These are phyloP conservation scores for Phtheirospermum japonicum DNA, from an alignment of 257 asterid species.

Conservation along the genomic window DNA sequence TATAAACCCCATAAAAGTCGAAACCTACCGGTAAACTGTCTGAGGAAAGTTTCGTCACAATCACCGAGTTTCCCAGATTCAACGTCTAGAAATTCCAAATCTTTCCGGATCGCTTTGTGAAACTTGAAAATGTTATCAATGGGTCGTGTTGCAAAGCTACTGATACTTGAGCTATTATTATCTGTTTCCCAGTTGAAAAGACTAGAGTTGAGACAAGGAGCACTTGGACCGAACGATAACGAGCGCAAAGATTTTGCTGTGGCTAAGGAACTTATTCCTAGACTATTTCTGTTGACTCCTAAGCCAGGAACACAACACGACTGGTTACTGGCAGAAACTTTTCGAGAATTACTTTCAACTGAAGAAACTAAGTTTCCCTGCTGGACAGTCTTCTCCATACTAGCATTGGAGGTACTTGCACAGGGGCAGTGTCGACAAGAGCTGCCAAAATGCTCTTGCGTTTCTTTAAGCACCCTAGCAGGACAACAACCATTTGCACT, in stretches of 20 bases:
- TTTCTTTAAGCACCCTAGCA: conserved; percentile 42
- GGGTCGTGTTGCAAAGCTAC: conserved; percentile 61
- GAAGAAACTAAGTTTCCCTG: conserved; percentile 35
- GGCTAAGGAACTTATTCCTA: conserved; percentile 65
- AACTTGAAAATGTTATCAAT: conserved; percentile 89
- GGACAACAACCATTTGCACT: conserved; percentile 61
- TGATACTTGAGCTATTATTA: conserved; percentile 40
- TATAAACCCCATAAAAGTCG: conserved; percentile 90
- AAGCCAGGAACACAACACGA: conserved; percentile 95
- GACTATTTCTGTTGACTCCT: conserved; percentile 67
- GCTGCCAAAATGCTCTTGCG: conserved; percentile 33
- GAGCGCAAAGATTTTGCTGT: conserved; percentile 75
- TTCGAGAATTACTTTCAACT: conserved; percentile 44
- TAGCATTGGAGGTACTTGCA: conserved; percentile 36
- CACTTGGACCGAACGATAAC: conserved; percentile 71
- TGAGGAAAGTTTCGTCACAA: conserved; percentile 68
- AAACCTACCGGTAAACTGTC: conserved; percentile 89
- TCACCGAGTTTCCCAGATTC: conserved; percentile 83
- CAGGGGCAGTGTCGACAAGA: conserved; percentile 52
- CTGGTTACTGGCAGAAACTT: conserved; percentile 48
- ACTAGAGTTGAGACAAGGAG: conserved; percentile 88
- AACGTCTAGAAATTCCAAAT: conserved; percentile 82
- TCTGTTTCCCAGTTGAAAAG: conserved; percentile 96
- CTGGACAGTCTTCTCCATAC: conserved; percentile 35
- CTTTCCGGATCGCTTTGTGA: conserved; percentile 95